These are phyloP conservation scores for Pezicula neosporulosa DNA, from an alignment of 2,329 filamentous ascomycete species.

Conservation along the genomic window DNA sequence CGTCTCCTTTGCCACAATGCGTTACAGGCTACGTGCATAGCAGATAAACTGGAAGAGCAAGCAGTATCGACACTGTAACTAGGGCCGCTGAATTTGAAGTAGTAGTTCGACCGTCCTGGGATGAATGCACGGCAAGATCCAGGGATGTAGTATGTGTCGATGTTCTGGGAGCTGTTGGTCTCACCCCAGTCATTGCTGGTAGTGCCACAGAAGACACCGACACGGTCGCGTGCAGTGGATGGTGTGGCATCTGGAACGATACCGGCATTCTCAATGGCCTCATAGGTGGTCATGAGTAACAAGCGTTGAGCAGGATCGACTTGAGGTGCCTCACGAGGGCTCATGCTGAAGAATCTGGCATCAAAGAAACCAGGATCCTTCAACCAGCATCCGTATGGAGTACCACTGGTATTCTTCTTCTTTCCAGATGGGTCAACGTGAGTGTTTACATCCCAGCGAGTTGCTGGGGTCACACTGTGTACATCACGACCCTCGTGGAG, in stretches of 20 bases:
- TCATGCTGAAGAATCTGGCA: constrained; percentile 80
- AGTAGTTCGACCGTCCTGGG: constrained; percentile 24
- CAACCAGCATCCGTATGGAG: constrained; percentile 66
- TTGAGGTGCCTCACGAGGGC: constrained; percentile 71
- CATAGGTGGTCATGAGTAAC: constrained; percentile 71
- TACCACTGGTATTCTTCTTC: constrained; percentile 70
- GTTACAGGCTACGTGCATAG: constrained; percentile 48
- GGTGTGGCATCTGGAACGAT: constrained; percentile 44
- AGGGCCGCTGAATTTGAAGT: constrained; percentile 14
- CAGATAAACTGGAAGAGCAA: constrained; percentile 52
- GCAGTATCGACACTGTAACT: constrained; percentile 35
- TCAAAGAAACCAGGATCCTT: constrained; percentile 73
- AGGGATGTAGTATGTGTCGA: constrained; percentile 9
- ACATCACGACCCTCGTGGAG: constrained; percentile 71
- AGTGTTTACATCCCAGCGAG: constrained; percentile 67
- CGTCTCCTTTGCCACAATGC: constrained; percentile 10
- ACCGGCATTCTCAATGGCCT: constrained; percentile 74
- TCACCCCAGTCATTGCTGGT: constrained; percentile 16
- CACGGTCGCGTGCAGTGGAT: constrained; percentile 34
- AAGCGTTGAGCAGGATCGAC: constrained; percentile 77
- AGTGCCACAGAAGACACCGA: constrained; percentile 15
- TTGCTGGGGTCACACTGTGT: constrained; percentile 53
- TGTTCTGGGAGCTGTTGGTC: constrained; percentile 10
- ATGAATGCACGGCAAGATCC: constrained; percentile 14
- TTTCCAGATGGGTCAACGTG: constrained; percentile 70